phyloP scores from a whole-genome alignment of 2,329 filamentous ascomycete species.

The Beauveria medogensis region DNA sequence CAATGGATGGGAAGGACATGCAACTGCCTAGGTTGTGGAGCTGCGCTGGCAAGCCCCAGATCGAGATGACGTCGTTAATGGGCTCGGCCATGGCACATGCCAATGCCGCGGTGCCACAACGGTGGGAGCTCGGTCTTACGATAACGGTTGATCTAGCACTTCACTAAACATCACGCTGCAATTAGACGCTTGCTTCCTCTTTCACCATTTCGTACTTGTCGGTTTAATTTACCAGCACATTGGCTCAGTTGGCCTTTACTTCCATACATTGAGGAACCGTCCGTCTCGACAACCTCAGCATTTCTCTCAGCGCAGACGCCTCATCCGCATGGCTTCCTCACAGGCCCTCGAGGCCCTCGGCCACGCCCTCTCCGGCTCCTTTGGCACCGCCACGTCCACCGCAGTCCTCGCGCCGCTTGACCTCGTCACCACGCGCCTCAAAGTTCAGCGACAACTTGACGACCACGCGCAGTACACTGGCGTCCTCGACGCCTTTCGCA shows the following conservation, averaged over 20 bases:
- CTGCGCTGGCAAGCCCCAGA: background rate
- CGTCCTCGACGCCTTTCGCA: conserved; percentile 59
- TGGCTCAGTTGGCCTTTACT: too few species aligned
- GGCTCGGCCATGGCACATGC: background rate
- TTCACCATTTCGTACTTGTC: too few species aligned
- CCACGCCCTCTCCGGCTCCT: conserved; percentile 72
- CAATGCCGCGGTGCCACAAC: background rate
- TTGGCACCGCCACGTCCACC: conserved; percentile 72
- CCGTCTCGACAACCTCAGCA: background rate
- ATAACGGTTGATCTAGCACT: background rate
- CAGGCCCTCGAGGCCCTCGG: conserved; percentile 61
- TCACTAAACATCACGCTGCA: background rate
- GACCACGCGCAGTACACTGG: conserved; percentile 48
- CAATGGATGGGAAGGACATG: background rate
- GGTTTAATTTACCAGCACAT: background rate
- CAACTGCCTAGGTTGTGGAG: background rate
- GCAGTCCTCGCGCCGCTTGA: conserved; percentile 73
- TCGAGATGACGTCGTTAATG: conserved; percentile 3
- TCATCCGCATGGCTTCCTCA: conserved; percentile 22
- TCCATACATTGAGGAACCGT: too few species aligned
- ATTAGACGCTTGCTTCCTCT: background rate
- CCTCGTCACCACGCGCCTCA: conserved; percentile 72
- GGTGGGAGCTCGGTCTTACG: background rate
- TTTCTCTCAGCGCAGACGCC: background rate
- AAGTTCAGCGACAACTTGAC: conserved; percentile 60